Base-by-base conservation (phyloP, 2,329 filamentous ascomycete species). In the Pyrenophora tritici-repentis region DNA sequence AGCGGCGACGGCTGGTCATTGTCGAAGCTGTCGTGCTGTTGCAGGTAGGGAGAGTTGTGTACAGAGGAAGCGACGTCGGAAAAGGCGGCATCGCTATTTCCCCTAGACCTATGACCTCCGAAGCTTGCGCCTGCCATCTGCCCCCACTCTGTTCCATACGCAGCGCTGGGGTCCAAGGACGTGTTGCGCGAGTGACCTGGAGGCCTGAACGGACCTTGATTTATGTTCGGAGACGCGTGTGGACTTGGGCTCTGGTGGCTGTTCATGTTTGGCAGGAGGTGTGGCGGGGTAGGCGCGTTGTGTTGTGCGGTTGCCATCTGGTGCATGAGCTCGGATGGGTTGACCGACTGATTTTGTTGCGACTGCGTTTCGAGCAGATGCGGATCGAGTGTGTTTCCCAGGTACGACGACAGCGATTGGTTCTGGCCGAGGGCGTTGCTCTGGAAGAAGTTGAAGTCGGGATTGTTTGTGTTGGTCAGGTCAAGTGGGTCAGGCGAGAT, bases 61-160 rank as follows among this genome's bases (percentile, higher is more conserved):
- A 87, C 89, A 14, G 91, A 96, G 2, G 84, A 96, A 5, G 49
- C 44, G 14, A 96, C 87, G 61, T 97, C 93, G 2, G 91, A 96
- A 66, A 88, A 91, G 6, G 77, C 75, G 61, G 78, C 75, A 60
- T 97, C 93, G n/a, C 92, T 97, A 1, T 90, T 89, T 32, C 85
- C 86, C 66, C 92, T 85, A 10, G 45, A 49, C 62, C 91, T 84
- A 70, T 97, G 93, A n/a, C 84, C 81, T 60, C 90, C 87, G 67
- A 96, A 97, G 53, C 79, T 76, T 32, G 41, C 42, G 26, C 37
- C 38, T n/a, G 78, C 75, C 61, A 82, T 81, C 67, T 77, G 79
- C 29, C 78, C 77, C 85, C 85, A 88, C 55, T 88, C 85, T 38
- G 76, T 75, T 36, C 81, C 76, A 61, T 82, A 87, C 42, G 83